phyloP scores from a whole-genome alignment of 208 protist species.

The Trichomonas vaginalis region DNA sequence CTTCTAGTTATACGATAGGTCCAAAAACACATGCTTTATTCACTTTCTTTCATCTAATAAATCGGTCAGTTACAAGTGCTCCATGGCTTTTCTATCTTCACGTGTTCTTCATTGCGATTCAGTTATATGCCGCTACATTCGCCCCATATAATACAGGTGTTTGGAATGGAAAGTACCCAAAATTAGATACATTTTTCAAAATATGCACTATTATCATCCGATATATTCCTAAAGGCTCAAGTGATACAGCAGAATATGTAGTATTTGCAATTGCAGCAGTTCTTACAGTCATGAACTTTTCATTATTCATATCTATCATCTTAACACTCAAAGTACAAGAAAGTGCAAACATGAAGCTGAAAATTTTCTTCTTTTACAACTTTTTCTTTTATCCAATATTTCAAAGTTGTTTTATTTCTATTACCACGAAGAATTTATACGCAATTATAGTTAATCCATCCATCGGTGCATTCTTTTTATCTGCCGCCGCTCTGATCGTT shows the following conservation, averaged over 20 bases:
- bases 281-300: background rate
- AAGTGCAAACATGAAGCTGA: background rate
- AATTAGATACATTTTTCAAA: background rate
- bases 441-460: background rate
- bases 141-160: background rate
- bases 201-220: background rate
- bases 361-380: background rate
- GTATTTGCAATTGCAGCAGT: background rate
- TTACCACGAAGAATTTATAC: background rate
- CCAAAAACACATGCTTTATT: background rate
- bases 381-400: background rate
- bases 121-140: background rate
- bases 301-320: background rate
- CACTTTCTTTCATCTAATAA: background rate
- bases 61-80: background rate
- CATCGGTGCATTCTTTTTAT: background rate
- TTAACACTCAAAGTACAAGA: background rate
- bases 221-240: background rate
- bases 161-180: background rate
- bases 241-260: background rate
- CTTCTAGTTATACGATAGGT: background rate
- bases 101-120: background rate
- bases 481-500: background rate
- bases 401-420: background rate
- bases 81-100: background rate